Conservation (phyloP, 2,329 filamentous ascomycete genomes). For the Monascus ruber region DNA sequence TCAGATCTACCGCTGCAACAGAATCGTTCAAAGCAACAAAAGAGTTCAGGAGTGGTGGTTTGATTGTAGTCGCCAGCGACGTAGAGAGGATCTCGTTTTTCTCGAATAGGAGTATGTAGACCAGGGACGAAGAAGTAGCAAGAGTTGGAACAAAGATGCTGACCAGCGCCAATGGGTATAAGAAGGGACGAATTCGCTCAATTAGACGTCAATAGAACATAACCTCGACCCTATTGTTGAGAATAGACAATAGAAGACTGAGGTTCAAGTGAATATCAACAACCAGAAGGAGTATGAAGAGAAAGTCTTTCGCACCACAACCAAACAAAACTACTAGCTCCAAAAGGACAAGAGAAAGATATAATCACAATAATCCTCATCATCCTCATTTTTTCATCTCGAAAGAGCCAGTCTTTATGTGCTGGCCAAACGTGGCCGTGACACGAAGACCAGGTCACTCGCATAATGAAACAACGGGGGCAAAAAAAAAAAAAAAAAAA, state of each 20-base stretch:
- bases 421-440: not conserved
- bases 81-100: not conserved
- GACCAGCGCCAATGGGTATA: slow-evolving; percentile 9
- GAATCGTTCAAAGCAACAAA: not conserved
- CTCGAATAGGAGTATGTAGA: not conserved
- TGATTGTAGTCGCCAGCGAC: not conserved
- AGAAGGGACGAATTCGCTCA: slow-evolving; percentile 3
- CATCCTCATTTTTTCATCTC: not conserved
- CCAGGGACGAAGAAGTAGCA: not conserved
- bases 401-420: not conserved
- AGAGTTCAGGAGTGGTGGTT: not conserved
- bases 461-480: not conserved
- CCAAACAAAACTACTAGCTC: not conserved
- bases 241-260: not conserved
- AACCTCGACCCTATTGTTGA: slow-evolving; percentile 5
- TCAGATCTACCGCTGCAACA: not conserved
- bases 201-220: slow-evolving; percentile 7
- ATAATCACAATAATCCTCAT: not conserved
- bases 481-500: not conserved
- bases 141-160: slow-evolving; percentile 2
- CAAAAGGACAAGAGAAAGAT: not conserved
- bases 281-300: not conserved
- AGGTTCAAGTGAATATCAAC: not conserved
- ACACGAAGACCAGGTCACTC: not conserved
- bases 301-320: not conserved